phyloP scores from a whole-genome alignment of 2,329 filamentous ascomycete species.

The Fusarium albidum region DNA sequence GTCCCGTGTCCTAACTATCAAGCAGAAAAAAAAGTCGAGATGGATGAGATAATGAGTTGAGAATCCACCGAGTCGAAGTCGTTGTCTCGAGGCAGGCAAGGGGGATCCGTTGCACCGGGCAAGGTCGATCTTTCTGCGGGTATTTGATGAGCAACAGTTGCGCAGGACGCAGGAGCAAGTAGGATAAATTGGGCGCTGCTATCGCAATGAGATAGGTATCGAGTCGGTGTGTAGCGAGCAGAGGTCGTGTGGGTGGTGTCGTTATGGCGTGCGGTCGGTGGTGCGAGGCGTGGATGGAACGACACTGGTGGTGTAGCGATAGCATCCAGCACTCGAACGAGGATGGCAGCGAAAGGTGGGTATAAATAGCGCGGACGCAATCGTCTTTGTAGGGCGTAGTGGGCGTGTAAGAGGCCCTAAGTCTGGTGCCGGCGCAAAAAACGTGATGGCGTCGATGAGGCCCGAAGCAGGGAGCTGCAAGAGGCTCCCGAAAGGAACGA shows the following conservation, averaged over 20 bases:
- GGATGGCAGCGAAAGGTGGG: slow-evolving; percentile 22
- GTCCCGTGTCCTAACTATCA: slow-evolving; percentile 12
- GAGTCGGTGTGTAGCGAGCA: slow-evolving; percentile 33
- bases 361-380: slow-evolving; percentile 18
- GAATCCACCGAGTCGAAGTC: slow-evolving; percentile 9
- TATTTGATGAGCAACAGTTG: slow-evolving; percentile 16
- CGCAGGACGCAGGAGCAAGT: slow-evolving; percentile 15
- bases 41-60: slow-evolving; percentile 14
- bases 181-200: slow-evolving; percentile 10
- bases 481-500: slow-evolving; percentile 24
- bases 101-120: slow-evolving; percentile 32
- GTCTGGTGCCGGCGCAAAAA: slow-evolving; percentile 33
- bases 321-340: slow-evolving; percentile 23
- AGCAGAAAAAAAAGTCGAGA: not conserved
- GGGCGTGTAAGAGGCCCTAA: slow-evolving; percentile 26
- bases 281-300: slow-evolving; percentile 24
- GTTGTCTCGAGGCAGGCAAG: slow-evolving; percentile 19
- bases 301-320: slow-evolving; percentile 30
- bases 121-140: slow-evolving; percentile 36
- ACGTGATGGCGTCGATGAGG: slow-evolving; percentile 33
- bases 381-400: slow-evolving; percentile 15
- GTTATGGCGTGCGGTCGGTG: slow-evolving; percentile 37
- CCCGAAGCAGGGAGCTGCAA: slow-evolving; percentile 32
- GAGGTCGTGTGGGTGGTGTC: slow-evolving; percentile 30
- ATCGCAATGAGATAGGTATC: slow-evolving; percentile 28